Evolutionary conservation across 1,284 basidiomycete genomes (phyloP), one percentile per base, ranked within the genome.

Genomic region (Rhodotorula sp.): DNA sequence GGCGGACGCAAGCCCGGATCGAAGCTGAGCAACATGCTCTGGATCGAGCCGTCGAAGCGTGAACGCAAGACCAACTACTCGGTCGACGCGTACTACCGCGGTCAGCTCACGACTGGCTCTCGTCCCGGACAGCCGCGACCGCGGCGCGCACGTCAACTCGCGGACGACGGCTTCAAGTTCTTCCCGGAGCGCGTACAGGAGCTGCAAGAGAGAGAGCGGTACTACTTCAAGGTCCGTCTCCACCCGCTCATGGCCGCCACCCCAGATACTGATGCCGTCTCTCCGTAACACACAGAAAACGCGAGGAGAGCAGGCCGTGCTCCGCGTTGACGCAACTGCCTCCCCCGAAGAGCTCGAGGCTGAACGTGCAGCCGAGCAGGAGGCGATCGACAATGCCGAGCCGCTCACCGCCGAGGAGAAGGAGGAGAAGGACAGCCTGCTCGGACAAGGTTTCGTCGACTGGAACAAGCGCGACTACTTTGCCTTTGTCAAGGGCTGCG

Each of bases 391-490:
- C 79, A 89, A 85, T 67, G 93, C 93, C 26, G 91, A 91, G 76
- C 90, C 91, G 1, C 83, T 97, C 60, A 93, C 88, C 0, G 90
- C 92, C 67, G 94, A 97, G 79, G 82, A 86, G 71, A 86, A 86
- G 10, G 84, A 88, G 79, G 95, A 95, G 82, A 92, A 94, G 61
- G 85, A 85, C 59, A 87, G 91, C 49, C 86, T 89, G n/a, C 85
- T 85, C 47, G 84, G 90, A 68, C 69, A 67, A n/a, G 93, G 94
- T 21, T 97, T 97, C 83, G 87, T 88, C 48, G 88, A 90, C 76
- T 97, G 95, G 95, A 92, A 89, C 79, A 86, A 92, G 73, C 87
- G 93, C 58, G 94, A 98, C 80, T 98, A 93, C 85, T 93, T 95
- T 79, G 90, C 90, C 77, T 93, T 98, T 79, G 86, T 97, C 61